Evolutionary conservation across 2,329 filamentous ascomycete genomes (phyloP).

Genomic region (Aspergillus neotritici): DNA sequence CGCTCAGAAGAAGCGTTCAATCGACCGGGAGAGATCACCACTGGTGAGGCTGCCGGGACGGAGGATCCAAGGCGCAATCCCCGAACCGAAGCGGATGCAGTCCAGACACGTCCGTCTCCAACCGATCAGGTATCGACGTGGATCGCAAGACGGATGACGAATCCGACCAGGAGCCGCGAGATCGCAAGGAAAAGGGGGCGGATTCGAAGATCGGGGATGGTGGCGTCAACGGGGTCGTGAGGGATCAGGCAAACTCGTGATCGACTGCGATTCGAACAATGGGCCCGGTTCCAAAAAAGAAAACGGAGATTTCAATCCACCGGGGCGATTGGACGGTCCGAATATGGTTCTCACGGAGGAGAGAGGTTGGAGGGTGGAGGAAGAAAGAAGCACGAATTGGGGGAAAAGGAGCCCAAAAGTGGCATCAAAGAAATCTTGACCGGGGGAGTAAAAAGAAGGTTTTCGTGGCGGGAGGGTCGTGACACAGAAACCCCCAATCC

Average conservation of each 20-base stretch:
- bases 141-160: no score
- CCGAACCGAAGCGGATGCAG: no score
- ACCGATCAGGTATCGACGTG: no score
- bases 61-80: no score
- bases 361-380: background rate
- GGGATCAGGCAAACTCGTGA: background rate
- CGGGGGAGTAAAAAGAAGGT: no score
- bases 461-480: no score
- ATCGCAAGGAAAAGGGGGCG: no score
- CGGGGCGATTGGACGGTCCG: no score
- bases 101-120: no score
- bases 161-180: no score
- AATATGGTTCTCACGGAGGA: no score
- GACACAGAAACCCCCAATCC: conserved; percentile 3
- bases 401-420: conserved; percentile 2
- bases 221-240: conserved; percentile 2
- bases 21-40: background rate
- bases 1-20: background rate
- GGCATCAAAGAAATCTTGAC: no score
- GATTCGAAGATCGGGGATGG: background rate
- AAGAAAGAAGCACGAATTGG: conserved; percentile 4
- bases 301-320: conserved; percentile 3
- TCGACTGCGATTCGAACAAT: conserved; percentile 1
- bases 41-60: background rate
- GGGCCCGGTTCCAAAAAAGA: background rate